Base-by-base conservation (phyloP, 129 eudicot genomes). In the Flaveria robusta region DNA sequence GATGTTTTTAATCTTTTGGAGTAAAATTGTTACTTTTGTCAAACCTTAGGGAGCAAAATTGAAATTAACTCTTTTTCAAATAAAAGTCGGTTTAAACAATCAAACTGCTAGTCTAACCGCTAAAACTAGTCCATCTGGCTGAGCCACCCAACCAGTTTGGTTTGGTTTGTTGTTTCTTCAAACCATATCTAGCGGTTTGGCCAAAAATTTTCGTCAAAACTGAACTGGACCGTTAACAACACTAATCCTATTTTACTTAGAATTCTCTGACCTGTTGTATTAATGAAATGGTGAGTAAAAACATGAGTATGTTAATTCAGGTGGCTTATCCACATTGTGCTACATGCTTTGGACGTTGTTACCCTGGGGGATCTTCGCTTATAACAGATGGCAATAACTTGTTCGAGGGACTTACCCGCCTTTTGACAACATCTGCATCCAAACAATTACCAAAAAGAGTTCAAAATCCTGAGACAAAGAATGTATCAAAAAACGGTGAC, bases 281-380 rank as follows among this genome's bases (percentile, higher is more conserved):
- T 27, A 9, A 29, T 45, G 52, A 54, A 69, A 70, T 70, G 68
- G 43, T 62, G 60, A 54, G 24, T 54, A 20, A 22, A 56, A 22
- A 37, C 9, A 18, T n/a, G 49, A 9, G 27, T 37, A 18, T 50
- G 50, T 66, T 66, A 50, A 45, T 75, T 66, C 85, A 94, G 99
- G 99, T 94, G 55, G 96, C 90, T 45, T 87, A 87, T 79, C 97
- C 97, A 16, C 93, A 91, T 71, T 94, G 97, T 75, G 90, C 92
- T 16, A 86, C 89, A 18, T 87, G 97, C 77, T 94, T 89, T 81
- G 96, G 96, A 55, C 96, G 99, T 46, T 94, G 99, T 82, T 94
- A 94, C 83, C 88, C 93, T 5, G 97, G 97, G 22, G 96, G 93
- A 23, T 85, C 92, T 56, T 80, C 85, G 49, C 96, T 94, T 29